A percentile compares a stretch with the other conserved stretches of the same genome.
phyloP scores from a whole-genome alignment of 345 rosid species.

The Murraya paniculata region DNA sequence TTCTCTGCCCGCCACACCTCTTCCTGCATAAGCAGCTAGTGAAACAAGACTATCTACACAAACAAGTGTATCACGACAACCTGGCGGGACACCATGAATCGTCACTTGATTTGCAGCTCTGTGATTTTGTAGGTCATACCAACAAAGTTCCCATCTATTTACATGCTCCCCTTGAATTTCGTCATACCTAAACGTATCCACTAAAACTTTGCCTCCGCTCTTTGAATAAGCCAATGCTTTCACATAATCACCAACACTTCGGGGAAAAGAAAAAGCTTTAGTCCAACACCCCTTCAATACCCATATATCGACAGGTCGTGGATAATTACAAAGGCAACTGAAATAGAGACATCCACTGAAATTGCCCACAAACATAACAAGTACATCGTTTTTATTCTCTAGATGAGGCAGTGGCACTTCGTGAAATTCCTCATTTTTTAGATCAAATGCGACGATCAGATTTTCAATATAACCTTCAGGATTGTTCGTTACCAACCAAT shows the following conservation, averaged over 20 bases:
- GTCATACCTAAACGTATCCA: not conserved
- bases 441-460: too few species aligned
- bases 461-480: too few species aligned
- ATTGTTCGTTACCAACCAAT: too few species aligned
- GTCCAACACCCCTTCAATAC: not conserved
- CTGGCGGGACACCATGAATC: not conserved
- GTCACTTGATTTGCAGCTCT: not conserved
- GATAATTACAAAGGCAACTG: not conserved
- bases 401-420: too few species aligned
- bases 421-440: too few species aligned
- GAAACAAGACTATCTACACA: not conserved
- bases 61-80: not conserved
- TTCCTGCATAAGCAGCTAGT: too few species aligned
- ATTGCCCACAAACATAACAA: not conserved
- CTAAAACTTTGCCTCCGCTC: not conserved
- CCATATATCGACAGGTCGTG: not conserved
- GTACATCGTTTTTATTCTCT: rapidly evolving
- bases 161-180: too few species aligned
- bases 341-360: not conserved
- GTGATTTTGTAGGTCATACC: not conserved
- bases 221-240: too few species aligned
- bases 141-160: not conserved
- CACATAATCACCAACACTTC: too few species aligned
- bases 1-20: not conserved
- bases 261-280: too few species aligned